Percentiles rank a stretch among this genome's conserved stretches.
phyloP scores from a whole-genome alignment of 371 early-diverging fungal genomes.

The Dichotomocladium elegans region DNA sequence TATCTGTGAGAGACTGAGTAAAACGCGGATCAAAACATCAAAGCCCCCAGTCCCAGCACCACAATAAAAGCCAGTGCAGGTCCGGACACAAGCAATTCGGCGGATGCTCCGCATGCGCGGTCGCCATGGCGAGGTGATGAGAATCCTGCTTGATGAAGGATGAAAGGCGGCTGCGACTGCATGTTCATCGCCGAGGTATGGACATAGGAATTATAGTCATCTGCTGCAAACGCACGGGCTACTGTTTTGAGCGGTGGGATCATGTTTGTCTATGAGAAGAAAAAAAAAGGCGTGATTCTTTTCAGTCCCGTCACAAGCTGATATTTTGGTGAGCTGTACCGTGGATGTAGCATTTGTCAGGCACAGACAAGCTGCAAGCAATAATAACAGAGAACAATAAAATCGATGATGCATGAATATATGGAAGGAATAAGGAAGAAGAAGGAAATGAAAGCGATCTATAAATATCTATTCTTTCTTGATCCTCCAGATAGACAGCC shows the following conservation, averaged over 20 bases:
- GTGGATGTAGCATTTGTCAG: too few relatives aligned
- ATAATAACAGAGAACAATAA: too few relatives aligned
- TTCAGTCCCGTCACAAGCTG: too few relatives aligned
- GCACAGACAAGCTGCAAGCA: too few relatives aligned
- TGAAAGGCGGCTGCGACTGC: neutral
- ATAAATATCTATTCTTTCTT: too few relatives aligned
- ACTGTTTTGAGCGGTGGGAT: neutral
- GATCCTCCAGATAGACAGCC: too few relatives aligned
- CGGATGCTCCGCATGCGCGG: neutral
- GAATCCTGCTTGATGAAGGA: neutral
- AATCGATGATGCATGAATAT: too few relatives aligned
- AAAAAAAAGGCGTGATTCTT: neutral
- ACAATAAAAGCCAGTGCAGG: conserved; percentile 16
- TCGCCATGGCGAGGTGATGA: neutral
- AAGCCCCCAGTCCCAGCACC: conserved; percentile 10
- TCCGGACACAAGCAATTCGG: conserved; percentile 11
- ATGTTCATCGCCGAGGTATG: conserved; percentile 1
- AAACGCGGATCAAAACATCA: conserved; percentile 10
- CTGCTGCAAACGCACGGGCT: conserved; percentile 6
- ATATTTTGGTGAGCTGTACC: too few relatives aligned
- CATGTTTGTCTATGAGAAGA: neutral
- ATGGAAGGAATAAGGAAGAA: too few relatives aligned
- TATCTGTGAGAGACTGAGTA: neutral
- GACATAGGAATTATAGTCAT: conserved; percentile 7
- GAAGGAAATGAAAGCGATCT: too few relatives aligned